These are phyloP conservation scores for Xylariaceae sp. DNA, from an alignment of 2,329 filamentous ascomycete genomes.

Conservation along the genomic window DNA sequence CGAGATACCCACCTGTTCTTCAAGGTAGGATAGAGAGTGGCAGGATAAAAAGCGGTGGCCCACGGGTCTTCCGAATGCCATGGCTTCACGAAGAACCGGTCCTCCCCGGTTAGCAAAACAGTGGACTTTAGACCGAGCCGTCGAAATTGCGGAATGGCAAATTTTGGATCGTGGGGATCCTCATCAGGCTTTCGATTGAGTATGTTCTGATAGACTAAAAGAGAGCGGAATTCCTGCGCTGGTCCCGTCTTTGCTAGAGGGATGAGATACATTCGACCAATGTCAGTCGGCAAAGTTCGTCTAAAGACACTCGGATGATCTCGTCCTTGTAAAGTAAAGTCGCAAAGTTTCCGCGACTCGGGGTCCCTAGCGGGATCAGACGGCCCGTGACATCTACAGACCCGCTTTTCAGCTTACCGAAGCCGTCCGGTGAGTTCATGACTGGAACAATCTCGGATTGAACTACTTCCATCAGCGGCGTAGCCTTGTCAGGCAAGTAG, in stretches of 20 bases:
- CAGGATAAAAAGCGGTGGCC: too few relatives aligned
- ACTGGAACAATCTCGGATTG: not conserved
- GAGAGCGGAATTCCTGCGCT: not conserved
- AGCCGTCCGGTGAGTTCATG: not conserved
- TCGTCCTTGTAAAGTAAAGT: not conserved
- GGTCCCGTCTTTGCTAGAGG: not conserved
- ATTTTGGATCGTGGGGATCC: not conserved
- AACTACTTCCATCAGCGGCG: not conserved
- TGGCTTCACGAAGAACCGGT: not conserved
- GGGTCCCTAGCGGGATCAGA: not conserved
- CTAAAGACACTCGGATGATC: not conserved
- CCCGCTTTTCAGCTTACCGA: not conserved
- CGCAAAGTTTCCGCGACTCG: not conserved
- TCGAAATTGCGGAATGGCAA: not conserved
- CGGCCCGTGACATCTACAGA: not conserved
- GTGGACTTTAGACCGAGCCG: not conserved
- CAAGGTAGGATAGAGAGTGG: not conserved
- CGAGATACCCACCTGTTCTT: not conserved
- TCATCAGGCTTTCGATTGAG: not conserved
- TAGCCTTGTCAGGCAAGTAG: not conserved
- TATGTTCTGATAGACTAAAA: not conserved
- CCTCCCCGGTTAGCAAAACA: not conserved
- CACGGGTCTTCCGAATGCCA: too few relatives aligned
- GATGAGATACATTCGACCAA: not conserved
- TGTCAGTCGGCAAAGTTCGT: not conserved